Evolutionary conservation across 73 alveolate genomes (phyloP).

Genomic region (Paramecium tetraurelia): DNA sequence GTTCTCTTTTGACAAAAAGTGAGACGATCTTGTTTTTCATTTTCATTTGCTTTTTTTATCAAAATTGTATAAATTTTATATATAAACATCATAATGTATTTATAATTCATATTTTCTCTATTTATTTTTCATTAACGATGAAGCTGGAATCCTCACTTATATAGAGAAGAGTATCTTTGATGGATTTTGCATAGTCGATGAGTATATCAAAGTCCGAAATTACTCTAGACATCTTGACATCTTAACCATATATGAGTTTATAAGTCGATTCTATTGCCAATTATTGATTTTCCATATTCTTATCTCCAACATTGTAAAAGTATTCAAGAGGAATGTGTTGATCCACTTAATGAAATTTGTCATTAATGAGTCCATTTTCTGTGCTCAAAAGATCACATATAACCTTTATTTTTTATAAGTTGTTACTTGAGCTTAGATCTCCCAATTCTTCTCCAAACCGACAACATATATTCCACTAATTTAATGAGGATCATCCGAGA

Average conservation of each 20-base stretch:
- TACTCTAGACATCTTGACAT: not conserved
- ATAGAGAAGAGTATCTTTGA: not conserved
- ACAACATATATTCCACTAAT: not conserved
- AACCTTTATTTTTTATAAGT: not conserved
- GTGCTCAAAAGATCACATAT: conserved; percentile 26
- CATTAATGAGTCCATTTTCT: conserved; percentile 10
- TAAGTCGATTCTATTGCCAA: conserved; percentile 40
- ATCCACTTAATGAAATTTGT: not conserved
- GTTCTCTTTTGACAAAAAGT: conserved; percentile 1
- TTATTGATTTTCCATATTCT: not conserved
- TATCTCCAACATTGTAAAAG: not conserved
- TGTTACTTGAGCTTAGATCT: not conserved
- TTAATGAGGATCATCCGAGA: not conserved
- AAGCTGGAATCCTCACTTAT: not conserved
- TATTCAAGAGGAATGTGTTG: conserved; percentile 23
- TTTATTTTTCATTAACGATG: not conserved
- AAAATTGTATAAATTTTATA: not conserved
- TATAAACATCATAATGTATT: not conserved
- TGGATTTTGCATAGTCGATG: not conserved
- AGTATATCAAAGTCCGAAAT: not conserved
- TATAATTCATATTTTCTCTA: not conserved
- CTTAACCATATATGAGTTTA: not conserved
- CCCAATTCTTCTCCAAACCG: conserved; percentile 8
- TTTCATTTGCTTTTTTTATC: not conserved
- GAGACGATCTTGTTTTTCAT: conserved; percentile 9